Conservation (phyloP, 2,329 filamentous ascomycete species). For the Aspergillus novofumigatus region DNA sequence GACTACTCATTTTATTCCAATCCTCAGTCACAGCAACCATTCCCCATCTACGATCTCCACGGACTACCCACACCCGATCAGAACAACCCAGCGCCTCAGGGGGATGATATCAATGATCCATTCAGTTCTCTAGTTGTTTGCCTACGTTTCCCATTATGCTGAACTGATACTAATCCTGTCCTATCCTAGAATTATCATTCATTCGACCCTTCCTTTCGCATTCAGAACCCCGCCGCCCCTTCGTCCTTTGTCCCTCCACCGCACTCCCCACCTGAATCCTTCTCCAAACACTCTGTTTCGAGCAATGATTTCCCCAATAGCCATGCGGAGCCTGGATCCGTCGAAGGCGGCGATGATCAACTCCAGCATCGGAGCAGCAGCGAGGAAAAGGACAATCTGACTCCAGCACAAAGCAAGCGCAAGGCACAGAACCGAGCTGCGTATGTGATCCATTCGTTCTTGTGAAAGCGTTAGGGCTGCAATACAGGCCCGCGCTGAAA, state of each 20-base stretch:
- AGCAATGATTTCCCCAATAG: constrained; percentile 23
- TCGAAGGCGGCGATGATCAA: constrained; percentile 28
- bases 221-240: constrained; percentile 24
- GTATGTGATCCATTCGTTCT: constrained; percentile 45
- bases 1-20: constrained; percentile 54
- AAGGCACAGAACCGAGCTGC: constrained; percentile 71
- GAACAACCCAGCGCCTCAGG: constrained; percentile 33
- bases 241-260: constrained; percentile 30
- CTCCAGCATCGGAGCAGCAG: constrained; percentile 43
- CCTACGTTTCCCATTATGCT: background rate
- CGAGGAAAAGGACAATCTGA: constrained; percentile 52
- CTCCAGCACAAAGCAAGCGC: constrained; percentile 55
- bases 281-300: constrained; percentile 30
- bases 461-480: background rate
- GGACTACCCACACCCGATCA: constrained; percentile 42
- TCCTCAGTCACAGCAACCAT: constrained; percentile 43
- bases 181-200: constrained; percentile 28
- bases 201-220: constrained; percentile 37
- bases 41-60: constrained; percentile 48
- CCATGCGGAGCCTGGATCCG: constrained; percentile 22
- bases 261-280: constrained; percentile 35
- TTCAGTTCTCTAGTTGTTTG: constrained; percentile 28
- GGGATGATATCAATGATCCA: constrained; percentile 45
- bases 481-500: background rate
- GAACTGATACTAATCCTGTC: constrained; percentile 8